A percentile compares a stretch with the other conserved stretches of the same genome.
phyloP scores from a whole-genome alignment of 2,329 filamentous ascomycete genomes.

The Magnaporthiopsis poae region DNA sequence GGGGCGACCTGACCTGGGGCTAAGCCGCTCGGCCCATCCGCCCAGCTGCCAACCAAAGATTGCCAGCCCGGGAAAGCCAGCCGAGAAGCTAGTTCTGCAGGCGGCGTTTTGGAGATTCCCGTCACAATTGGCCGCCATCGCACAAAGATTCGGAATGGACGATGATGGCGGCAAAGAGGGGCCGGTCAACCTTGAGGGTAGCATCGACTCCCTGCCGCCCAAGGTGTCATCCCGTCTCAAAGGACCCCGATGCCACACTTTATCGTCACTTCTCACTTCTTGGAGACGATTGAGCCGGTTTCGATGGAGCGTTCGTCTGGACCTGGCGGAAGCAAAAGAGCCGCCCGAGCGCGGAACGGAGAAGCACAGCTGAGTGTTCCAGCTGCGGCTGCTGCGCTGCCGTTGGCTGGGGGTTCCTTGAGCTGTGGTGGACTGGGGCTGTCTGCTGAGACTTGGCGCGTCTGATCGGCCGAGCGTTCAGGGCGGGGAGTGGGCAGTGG shows the following conservation, averaged over 20 bases:
- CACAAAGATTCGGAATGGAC: too few species aligned
- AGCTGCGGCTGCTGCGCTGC: background rate
- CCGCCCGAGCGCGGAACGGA: background rate
- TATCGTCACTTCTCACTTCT: too few species aligned
- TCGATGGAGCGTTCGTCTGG: too few species aligned
- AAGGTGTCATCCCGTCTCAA: too few species aligned
- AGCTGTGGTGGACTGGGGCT: background rate
- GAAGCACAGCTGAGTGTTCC: background rate
- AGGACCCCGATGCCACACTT: too few species aligned
- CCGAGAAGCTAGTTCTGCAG: background rate
- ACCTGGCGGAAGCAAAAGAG: background rate
- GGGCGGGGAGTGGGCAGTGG: background rate
- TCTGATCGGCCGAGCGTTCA: background rate
- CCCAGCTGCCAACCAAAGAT: background rate
- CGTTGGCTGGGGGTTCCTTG: background rate
- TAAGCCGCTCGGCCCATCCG: background rate
- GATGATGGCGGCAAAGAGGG: too few species aligned
- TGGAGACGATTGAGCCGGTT: too few species aligned
- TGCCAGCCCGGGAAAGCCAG: background rate
- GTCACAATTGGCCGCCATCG: too few species aligned
- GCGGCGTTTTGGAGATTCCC: background rate
- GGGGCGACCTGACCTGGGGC: background rate
- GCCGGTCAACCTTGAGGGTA: too few species aligned
- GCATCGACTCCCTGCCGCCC: too few species aligned
- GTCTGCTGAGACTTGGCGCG: background rate